These are phyloP conservation scores for Aspergillus sclerotiicarbonarius DNA, from an alignment of 495 filamentous ascomycete species.

Conservation along the genomic window DNA sequence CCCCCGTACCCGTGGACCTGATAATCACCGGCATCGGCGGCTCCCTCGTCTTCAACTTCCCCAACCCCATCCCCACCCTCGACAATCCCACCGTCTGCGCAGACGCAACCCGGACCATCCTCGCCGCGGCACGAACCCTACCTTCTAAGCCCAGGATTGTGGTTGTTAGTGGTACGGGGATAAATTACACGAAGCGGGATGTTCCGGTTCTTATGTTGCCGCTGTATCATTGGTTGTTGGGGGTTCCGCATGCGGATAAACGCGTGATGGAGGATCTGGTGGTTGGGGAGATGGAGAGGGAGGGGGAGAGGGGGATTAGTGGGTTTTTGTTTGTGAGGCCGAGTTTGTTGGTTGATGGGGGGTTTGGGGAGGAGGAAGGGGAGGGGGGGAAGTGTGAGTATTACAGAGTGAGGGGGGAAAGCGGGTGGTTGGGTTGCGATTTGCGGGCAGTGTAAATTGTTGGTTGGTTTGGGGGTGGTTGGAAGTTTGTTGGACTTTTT, in stretches of 20 bases:
- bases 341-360: too few relatives aligned
- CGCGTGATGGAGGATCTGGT: conserved; percentile 51
- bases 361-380: too few relatives aligned
- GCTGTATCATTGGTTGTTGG: conserved; percentile 52
- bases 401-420: too few relatives aligned
- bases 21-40: conserved; percentile 36
- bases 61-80: conserved; percentile 29
- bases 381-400: too few relatives aligned
- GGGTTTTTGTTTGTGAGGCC: too few relatives aligned
- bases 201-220: conserved; percentile 48
- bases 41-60: conserved; percentile 20
- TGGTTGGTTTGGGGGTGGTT: too few relatives aligned
- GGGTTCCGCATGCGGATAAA: conserved; percentile 59
- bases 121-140: conserved; percentile 38
- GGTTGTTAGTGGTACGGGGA: conserved; percentile 53
- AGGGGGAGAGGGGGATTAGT: too few relatives aligned
- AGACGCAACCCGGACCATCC: conserved; percentile 43
- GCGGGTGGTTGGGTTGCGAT: too few relatives aligned
- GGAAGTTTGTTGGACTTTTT: too few relatives aligned
- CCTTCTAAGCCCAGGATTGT: conserved; percentile 43
- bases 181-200: conserved; percentile 40
- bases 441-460: too few relatives aligned
- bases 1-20: conserved; percentile 21
- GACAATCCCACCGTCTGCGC: conserved; percentile 60
- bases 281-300: conserved; percentile 28